A percentile compares a stretch with the other conserved stretches of the same genome.
These are phyloP conservation scores for Aspergillus nanangensis DNA, from an alignment of 495 filamentous ascomycete genomes.

Conservation along the genomic window DNA sequence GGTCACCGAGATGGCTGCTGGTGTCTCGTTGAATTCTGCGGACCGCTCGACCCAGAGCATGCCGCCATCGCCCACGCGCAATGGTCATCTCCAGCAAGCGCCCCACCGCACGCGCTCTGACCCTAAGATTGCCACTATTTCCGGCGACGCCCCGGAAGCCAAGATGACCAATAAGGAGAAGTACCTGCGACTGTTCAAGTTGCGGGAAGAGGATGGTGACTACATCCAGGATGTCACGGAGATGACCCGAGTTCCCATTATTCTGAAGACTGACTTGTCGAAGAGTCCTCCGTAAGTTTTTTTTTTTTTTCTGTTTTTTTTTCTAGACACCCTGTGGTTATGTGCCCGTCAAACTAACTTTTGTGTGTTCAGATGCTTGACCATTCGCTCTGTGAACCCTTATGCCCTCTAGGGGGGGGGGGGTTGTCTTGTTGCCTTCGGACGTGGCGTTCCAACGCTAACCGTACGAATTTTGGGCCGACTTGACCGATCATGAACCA, in stretches of 20 bases:
- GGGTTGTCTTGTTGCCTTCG: conserved; percentile 14
- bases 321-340: too few relatives aligned
- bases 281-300: conserved; percentile 96
- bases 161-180: conserved; percentile 93
- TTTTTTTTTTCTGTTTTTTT: conserved; percentile 7
- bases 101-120: conserved; percentile 90
- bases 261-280: conserved; percentile 94
- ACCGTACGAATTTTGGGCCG: conserved; percentile 11
- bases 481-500: conserved; percentile 5
- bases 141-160: conserved; percentile 64
- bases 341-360: too few relatives aligned
- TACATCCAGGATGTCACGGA: conserved; percentile 97
- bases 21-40: conserved; percentile 70
- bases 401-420: conserved; percentile 66
- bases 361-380: conserved; percentile 69
- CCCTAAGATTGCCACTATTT: conserved; percentile 75
- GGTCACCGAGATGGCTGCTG: conserved; percentile 75
- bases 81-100: conserved; percentile 61
- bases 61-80: conserved; percentile 83
- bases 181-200: conserved; percentile 82
- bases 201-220: conserved; percentile 89
- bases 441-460: conserved; percentile 20
- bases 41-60: conserved; percentile 94
- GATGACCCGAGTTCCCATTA: conserved; percentile 94
- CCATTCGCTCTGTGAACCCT: conserved; percentile 95